A percentile compares a stretch with the other conserved stretches of the same genome.
phyloP scores from a whole-genome alignment of 306 rosid species.

The Mucuna pruriens region DNA sequence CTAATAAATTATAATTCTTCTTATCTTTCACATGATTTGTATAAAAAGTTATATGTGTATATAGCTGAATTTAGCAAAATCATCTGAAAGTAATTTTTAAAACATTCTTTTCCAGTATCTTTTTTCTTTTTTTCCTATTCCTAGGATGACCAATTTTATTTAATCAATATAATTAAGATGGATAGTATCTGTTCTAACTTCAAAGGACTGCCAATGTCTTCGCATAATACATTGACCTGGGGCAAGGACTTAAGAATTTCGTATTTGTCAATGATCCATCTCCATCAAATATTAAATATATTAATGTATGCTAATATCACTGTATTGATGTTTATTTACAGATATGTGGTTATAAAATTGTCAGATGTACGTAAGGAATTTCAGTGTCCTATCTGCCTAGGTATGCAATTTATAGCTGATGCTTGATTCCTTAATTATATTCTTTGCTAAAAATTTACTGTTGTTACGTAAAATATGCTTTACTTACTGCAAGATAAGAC shows the following conservation, averaged over 20 bases:
- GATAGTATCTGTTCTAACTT: background rate
- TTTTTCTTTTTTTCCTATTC: background rate
- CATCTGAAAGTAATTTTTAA: conserved; percentile 7
- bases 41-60: background rate
- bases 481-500: background rate
- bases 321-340: conserved; percentile 49
- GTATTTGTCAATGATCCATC: conserved; percentile 6
- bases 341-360: conserved; percentile 59
- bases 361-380: conserved; percentile 75
- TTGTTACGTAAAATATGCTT: background rate
- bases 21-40: background rate
- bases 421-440: conserved; percentile 18
- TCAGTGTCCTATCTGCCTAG: conserved; percentile 88
- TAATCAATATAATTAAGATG: background rate
- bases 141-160: background rate
- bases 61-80: background rate
- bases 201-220: background rate
- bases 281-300: background rate
- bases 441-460: conserved; percentile 4
- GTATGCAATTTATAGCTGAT: conserved; percentile 46
- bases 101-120: background rate
- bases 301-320: conserved; percentile 30
- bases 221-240: background rate
- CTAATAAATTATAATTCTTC: conserved; percentile 9
- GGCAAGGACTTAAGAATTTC: conserved; percentile 8